A percentile compares a stretch with the other conserved stretches of the same genome.
These are phyloP conservation scores for Canavalia gladiata DNA, from an alignment of 306 rosid species.

Conservation along the genomic window DNA sequence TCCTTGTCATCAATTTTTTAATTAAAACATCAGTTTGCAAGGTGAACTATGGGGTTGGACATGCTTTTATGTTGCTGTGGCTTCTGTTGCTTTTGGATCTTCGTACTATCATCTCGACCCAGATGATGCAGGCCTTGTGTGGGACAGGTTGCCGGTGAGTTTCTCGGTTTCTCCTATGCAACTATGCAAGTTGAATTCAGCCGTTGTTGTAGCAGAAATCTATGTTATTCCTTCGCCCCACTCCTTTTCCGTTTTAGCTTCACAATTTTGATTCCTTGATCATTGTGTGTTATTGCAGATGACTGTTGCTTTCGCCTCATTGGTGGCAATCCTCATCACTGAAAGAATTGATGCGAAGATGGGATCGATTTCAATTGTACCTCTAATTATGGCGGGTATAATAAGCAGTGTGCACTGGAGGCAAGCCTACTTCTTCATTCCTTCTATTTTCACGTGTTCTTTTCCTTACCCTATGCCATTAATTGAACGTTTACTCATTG, in stretches of 20 bases:
- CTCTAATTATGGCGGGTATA: constrained; percentile 69
- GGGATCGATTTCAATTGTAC: constrained; percentile 71
- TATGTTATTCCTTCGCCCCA: neutral
- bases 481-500: constrained; percentile 20
- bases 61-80: constrained; percentile 75
- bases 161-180: neutral
- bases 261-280: constrained; percentile 30
- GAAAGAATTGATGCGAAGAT: constrained; percentile 87
- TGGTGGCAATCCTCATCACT: constrained; percentile 77
- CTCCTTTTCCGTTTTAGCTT: constrained; percentile 1
- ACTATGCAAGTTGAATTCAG: constrained; percentile 36
- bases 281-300: constrained; percentile 60
- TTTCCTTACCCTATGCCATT: constrained; percentile 20
- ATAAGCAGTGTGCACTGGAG: constrained; percentile 82
- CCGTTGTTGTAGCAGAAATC: neutral
- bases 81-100: constrained; percentile 82
- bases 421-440: constrained; percentile 56
- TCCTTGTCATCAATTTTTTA: constrained; percentile 23
- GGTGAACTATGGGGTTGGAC: constrained; percentile 95
- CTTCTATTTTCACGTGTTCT: constrained; percentile 25
- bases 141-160: constrained; percentile 93
- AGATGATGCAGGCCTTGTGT: constrained; percentile 81
- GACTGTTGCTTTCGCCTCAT: constrained; percentile 84
- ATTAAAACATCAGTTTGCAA: constrained; percentile 59
- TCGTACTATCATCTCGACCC: constrained; percentile 90